Evolutionary conservation across 441 rosid genomes (phyloP).

Genomic region (Populus trichocarpa): DNA sequence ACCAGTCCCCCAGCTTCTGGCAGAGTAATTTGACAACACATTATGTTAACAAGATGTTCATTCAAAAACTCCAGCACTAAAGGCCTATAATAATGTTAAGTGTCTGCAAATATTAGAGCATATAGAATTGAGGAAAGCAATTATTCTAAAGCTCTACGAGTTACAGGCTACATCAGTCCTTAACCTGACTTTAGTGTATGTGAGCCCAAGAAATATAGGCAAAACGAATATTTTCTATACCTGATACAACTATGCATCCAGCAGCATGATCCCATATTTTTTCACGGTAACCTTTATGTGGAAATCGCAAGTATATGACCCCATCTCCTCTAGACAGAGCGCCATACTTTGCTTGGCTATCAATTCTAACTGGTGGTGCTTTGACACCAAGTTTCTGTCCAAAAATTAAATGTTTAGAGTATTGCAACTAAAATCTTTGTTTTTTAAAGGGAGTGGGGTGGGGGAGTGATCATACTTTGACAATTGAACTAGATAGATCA

Average conservation of each 20-base stretch:
- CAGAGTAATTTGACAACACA: conserved; percentile 17
- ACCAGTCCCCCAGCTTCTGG: conserved; percentile 96
- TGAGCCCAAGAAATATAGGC: background rate
- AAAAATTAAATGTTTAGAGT: conserved; percentile 12
- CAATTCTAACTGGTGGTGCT: conserved; percentile 86
- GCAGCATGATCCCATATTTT: conserved; percentile 98
- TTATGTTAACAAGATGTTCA: background rate
- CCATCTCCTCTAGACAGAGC: conserved; percentile 90
- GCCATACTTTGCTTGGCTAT: conserved; percentile 95
- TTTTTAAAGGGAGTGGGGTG: background rate
- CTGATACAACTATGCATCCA: conserved; percentile 80
- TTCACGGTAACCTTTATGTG: conserved; percentile 75
- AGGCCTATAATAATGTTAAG: background rate
- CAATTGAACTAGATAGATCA: conserved; percentile 70
- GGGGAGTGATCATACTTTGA: conserved; percentile 42
- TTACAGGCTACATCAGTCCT: background rate
- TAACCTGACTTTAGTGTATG: background rate
- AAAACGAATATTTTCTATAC: conserved; percentile 31
- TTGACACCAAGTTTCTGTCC: conserved; percentile 85
- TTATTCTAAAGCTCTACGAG: background rate
- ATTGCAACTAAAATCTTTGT: background rate
- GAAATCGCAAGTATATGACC: conserved; percentile 86
- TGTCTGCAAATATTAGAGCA: background rate
- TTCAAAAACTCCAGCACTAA: background rate
- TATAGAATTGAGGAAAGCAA: background rate